Evolutionary conservation across 345 rosid species (phyloP).

Genomic region (Balakata baccata): DNA sequence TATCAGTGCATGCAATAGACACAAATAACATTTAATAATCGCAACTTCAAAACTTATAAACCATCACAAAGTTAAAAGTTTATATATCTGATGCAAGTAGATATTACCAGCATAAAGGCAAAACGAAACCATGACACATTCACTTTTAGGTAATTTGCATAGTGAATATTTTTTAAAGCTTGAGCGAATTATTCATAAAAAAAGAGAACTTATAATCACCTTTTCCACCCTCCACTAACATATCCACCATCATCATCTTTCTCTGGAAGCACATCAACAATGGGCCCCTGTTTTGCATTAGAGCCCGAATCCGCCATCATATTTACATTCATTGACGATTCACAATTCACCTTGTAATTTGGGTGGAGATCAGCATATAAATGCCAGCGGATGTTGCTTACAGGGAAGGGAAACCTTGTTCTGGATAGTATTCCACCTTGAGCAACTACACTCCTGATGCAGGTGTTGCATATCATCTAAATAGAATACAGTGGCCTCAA

Average conservation of each 20-base stretch:
- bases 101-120: neutral
- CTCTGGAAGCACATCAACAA: constrained; percentile 40
- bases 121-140: neutral
- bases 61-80: neutral
- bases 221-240: constrained; percentile 85
- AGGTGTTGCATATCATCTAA: constrained; percentile 83
- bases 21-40: neutral
- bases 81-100: neutral
- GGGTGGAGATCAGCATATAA: constrained; percentile 38
- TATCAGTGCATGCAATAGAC: neutral
- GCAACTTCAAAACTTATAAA: neutral
- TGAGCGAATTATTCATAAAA: neutral
- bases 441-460: constrained; percentile 56
- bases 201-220: constrained; percentile 39
- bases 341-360: constrained; percentile 30
- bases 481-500: constrained; percentile 21
- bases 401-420: constrained; percentile 26
- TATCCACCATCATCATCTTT: constrained; percentile 71
- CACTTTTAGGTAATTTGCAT: neutral
- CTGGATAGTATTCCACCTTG: constrained; percentile 51
- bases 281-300: constrained; percentile 39
- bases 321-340: constrained; percentile 29
- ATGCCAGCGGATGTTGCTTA: constrained; percentile 27
- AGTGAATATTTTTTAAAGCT: neutral
- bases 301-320: constrained; percentile 82